Base-by-base conservation (phyloP, 139 green algal species). In the Auxenochlorella pyrenoidosa region DNA sequence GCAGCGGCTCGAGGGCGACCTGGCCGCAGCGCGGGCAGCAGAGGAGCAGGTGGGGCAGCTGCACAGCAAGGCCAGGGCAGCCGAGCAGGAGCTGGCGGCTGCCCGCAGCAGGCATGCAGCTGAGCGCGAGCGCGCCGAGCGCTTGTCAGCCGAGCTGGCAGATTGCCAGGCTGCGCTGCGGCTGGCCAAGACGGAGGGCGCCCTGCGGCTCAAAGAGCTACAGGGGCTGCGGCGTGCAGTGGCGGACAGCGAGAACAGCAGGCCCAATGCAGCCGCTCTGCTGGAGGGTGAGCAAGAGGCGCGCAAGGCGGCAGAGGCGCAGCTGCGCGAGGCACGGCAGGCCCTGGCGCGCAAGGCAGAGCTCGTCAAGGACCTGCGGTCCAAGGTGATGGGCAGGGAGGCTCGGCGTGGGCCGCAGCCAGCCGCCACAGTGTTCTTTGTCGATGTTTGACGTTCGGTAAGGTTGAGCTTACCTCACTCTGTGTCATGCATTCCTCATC, bases 131-230 rank as follows among this genome's bases (percentile, higher is more conserved):
- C 51, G 72, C 5, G 34, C 65, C 75, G 86, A 90, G 41, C 63
- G 44, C 5, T 87, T 89, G 77, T 60, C 87, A 54, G 68, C 79
- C 13, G 91, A 96, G 36, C 86, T 94, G 36, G 58, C 36, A 4
- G 77, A 76, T 16, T 88, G 76, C 28, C 86, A 90, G 21, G 90
- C 93, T 34, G 79, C 88, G 24, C 86, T 95, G 30, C 88, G 84
- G 41, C 36, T 63, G 5, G 87, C 83, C 18, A 88, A 88, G 36
- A 44, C 73, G 6, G 93, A 96, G 83, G 90, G 91, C 84, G 66
- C 77, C 0, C 85, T 91, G 6, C 88, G 92, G 41, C 79, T 92
- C 63, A 88, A 87, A 83, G 81, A 83, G 70, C 86, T 93, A 80
- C 93, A 94, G 88, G 88, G 82, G 0, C 84, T 89, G 81, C 87